Conservation (phyloP, 2,329 filamentous ascomycete genomes). For the Seiridium unicorne region DNA sequence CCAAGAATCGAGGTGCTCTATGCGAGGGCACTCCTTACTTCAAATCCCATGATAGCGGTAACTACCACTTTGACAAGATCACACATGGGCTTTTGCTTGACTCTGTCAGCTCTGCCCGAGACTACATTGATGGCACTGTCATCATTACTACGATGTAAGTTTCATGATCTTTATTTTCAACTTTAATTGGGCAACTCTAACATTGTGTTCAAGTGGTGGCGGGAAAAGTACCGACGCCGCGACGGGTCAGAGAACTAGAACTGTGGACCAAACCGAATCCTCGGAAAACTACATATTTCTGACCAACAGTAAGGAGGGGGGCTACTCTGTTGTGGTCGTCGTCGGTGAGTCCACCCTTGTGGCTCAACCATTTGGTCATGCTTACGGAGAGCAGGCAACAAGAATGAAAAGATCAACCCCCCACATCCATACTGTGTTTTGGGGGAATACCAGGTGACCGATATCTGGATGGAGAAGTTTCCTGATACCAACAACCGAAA, state of each 20-base stretch:
- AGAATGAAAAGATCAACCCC: conserved; percentile 49
- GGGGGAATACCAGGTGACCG: conserved; percentile 66
- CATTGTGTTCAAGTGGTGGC: neutral
- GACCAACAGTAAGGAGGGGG: conserved; percentile 31
- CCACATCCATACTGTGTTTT: conserved; percentile 62
- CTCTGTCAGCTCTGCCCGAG: neutral
- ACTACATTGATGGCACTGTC: conserved; percentile 1
- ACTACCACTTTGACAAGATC: neutral
- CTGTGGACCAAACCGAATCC: conserved; percentile 42
- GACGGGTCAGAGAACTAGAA: conserved; percentile 43
- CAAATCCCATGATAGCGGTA: neutral
- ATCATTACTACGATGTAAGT: conserved; percentile 6
- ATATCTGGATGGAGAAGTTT: conserved; percentile 65
- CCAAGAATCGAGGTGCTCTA: neutral
- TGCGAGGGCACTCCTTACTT: neutral
- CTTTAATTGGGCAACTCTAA: neutral
- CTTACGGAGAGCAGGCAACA: conserved; percentile 16
- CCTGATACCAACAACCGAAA: conserved; percentile 29
- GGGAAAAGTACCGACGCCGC: conserved; percentile 20
- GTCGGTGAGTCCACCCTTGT: conserved; percentile 40
- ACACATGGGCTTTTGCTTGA: neutral
- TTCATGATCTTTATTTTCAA: neutral
- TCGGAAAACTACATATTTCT: conserved; percentile 42
- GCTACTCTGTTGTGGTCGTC: conserved; percentile 51
- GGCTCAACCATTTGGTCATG: neutral